Evolutionary conservation across 352 stramenopile species (phyloP).

Genomic region (Phytophthora hibernalis): DNA sequence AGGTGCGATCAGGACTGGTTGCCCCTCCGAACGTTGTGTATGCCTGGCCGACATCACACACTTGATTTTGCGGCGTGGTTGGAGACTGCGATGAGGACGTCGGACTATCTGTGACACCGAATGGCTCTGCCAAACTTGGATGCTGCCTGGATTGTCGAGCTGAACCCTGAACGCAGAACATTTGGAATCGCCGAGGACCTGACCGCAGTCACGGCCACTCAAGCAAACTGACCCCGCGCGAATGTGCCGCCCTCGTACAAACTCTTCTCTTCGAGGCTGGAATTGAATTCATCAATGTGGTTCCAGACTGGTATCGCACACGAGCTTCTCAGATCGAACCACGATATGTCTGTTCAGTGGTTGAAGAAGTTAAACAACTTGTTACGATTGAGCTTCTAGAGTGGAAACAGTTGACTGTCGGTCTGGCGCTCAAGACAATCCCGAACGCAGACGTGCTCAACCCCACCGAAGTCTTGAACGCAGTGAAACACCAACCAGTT

Average conservation of each 20-base stretch:
- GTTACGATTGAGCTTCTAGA: too few relatives aligned
- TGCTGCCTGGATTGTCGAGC: too few relatives aligned
- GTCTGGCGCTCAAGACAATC: neutral
- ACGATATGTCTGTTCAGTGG: neutral
- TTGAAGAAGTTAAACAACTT: neutral
- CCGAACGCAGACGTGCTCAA: neutral
- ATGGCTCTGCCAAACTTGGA: neutral
- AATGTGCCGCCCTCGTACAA: too few relatives aligned
- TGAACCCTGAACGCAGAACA: too few relatives aligned
- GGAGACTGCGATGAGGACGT: neutral
- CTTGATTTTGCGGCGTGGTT: neutral
- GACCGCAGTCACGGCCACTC: too few relatives aligned
- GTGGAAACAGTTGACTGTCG: neutral
- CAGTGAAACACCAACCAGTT: neutral
- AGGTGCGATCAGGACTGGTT: too few relatives aligned
- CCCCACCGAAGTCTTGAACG: neutral
- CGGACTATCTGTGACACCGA: neutral
- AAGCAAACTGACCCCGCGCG: too few relatives aligned
- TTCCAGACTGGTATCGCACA: neutral
- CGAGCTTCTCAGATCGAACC: neutral
- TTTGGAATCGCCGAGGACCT: too few relatives aligned
- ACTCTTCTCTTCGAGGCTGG: too few relatives aligned
- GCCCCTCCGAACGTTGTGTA: too few relatives aligned
- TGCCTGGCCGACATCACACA: too few relatives aligned
- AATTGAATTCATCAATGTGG: neutral